These are phyloP conservation scores for Peniophora sp. DNA, from an alignment of 1,284 basidiomycete species.

Conservation along the genomic window DNA sequence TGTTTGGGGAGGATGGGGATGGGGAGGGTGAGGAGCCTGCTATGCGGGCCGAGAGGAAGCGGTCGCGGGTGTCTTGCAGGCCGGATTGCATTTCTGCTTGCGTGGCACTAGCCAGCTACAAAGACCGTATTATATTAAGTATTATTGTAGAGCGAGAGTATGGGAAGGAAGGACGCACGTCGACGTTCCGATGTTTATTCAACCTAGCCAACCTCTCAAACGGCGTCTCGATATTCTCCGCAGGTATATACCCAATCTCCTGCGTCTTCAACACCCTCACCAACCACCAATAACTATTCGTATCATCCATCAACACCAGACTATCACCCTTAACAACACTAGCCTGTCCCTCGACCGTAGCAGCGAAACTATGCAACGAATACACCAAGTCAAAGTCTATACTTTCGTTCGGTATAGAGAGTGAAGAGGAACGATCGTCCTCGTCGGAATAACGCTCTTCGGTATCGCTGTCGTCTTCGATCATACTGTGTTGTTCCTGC, in stretches of 20 bases:
- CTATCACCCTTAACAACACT: conserved; percentile 96
- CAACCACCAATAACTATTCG: conserved; percentile 98
- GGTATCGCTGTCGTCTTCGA: conserved; percentile 67
- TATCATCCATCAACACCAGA: conserved; percentile 90
- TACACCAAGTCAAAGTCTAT: conserved; percentile 90
- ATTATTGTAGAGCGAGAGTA: background rate
- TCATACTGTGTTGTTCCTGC: conserved; percentile 62
- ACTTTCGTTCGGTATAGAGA: conserved; percentile 83
- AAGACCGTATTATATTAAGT: background rate
- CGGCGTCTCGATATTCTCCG: conserved; percentile 98
- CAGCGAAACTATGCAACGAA: conserved; percentile 87
- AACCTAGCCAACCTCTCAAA: conserved; percentile 92
- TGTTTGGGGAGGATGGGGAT: conserved; percentile 36
- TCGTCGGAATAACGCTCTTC: conserved; percentile 59
- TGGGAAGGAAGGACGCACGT: conserved; percentile 47
- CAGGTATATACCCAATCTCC: conserved; percentile 99
- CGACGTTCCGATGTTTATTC: conserved; percentile 97
- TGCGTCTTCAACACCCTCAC: conserved; percentile 95
- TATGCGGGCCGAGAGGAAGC: conserved; percentile 39
- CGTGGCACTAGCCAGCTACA: conserved; percentile 67
- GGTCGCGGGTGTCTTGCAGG: conserved; percentile 38
- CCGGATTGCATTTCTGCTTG: conserved; percentile 57
- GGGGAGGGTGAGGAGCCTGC: conserved; percentile 35
- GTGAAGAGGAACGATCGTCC: conserved; percentile 71
- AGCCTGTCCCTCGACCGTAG: conserved; percentile 93